These are phyloP conservation scores for Leccinum subfulvum DNA, from an alignment of 1,284 basidiomycete genomes.

Conservation along the genomic window DNA sequence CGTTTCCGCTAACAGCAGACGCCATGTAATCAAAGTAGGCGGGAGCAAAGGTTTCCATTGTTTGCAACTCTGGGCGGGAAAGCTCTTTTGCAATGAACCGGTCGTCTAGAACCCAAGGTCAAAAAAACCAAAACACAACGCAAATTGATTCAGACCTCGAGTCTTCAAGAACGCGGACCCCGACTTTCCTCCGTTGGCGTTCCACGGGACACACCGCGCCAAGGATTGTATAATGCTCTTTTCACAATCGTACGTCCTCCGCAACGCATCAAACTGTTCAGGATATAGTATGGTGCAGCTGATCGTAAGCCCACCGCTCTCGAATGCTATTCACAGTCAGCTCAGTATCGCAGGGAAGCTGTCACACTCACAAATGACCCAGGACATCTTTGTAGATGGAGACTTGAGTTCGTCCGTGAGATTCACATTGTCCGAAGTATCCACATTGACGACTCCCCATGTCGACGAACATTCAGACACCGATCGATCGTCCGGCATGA, in stretches of 20 bases:
- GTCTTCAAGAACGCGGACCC: conserved; percentile 97
- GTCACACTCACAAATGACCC: conserved; percentile 66
- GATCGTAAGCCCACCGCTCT: conserved; percentile 89
- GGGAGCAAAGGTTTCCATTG: conserved; percentile 95
- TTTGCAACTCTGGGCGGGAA: conserved; percentile 88
- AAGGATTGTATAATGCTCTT: conserved; percentile 92
- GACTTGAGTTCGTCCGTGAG: conserved; percentile 74
- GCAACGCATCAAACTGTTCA: conserved; percentile 94
- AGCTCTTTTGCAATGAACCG: conserved; percentile 98
- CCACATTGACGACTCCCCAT: conserved; percentile 86
- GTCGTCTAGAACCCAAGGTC: conserved; percentile 62
- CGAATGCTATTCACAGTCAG: conserved; percentile 69
- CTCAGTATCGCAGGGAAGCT: background rate
- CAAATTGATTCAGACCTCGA: conserved; percentile 54
- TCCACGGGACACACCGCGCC: conserved; percentile 94
- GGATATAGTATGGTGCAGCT: conserved; percentile 96
- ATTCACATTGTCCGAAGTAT: conserved; percentile 59
- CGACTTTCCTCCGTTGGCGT: conserved; percentile 90
- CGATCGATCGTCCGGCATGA: conserved; percentile 86
- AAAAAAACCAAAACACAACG: background rate
- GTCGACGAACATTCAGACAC: conserved; percentile 75
- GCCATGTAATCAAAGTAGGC: conserved; percentile 98
- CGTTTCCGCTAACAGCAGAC: conserved; percentile 75
- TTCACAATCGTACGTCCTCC: conserved; percentile 91
- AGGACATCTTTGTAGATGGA: conserved; percentile 76